phyloP scores from a whole-genome alignment of 2,329 filamentous ascomycete species.

The Ophiostoma angusticollis region DNA sequence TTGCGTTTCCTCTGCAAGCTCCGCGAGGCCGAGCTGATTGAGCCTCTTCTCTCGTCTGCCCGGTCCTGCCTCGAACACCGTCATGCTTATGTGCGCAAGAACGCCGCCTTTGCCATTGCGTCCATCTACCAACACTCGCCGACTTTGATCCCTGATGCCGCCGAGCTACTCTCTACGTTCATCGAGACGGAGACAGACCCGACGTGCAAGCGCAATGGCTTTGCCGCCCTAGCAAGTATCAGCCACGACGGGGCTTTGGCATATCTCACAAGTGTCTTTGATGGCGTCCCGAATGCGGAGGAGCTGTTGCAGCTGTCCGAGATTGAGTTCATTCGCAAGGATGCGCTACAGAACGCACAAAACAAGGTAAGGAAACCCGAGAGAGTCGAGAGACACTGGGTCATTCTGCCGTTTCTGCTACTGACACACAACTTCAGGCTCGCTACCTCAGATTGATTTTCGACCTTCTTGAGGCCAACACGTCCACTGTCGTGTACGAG shows the following conservation, averaged over 20 bases:
- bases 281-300: constrained; percentile 86
- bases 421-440: too few relatives aligned
- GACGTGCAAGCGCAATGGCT: constrained; percentile 96
- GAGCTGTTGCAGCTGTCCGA: constrained; percentile 88
- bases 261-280: constrained; percentile 80
- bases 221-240: constrained; percentile 79
- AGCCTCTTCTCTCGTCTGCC: constrained; percentile 85
- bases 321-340: constrained; percentile 94
- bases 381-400: too few relatives aligned
- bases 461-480: constrained; percentile 82
- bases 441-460: constrained; percentile 91
- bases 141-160: constrained; percentile 83
- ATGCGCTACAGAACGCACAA: constrained; percentile 84
- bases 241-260: constrained; percentile 85
- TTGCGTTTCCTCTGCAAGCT: constrained; percentile 95
- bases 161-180: constrained; percentile 83
- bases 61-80: constrained; percentile 88
- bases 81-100: constrained; percentile 96
- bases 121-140: constrained; percentile 89
- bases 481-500: constrained; percentile 94
- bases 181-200: constrained; percentile 82
- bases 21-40: constrained; percentile 87
- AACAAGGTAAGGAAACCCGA: constrained; percentile 69
- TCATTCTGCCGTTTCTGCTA: too few relatives aligned
- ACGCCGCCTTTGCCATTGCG: constrained; percentile 87